Conservation (phyloP, 2,329 filamentous ascomycete species). For the Claviceps monticola region DNA sequence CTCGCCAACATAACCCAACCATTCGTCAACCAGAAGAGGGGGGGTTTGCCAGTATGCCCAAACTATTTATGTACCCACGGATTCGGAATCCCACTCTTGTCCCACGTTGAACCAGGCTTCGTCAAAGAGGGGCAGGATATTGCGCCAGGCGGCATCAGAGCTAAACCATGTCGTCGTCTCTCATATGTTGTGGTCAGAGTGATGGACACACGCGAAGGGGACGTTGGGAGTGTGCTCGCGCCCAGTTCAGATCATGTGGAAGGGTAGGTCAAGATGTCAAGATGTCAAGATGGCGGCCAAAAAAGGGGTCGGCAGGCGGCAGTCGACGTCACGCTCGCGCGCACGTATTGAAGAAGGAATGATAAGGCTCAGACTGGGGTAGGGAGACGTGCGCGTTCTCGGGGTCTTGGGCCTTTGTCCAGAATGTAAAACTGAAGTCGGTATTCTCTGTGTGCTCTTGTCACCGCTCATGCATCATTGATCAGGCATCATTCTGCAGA, state of each 20-base stretch:
- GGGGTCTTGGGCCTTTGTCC: too few relatives aligned
- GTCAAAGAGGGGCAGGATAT: not conserved
- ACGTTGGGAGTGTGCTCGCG: not conserved
- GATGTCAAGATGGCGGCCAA: not conserved
- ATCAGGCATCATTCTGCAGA: too few relatives aligned
- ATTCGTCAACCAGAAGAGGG: not conserved
- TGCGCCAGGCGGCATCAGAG: slow-evolving; percentile 1
- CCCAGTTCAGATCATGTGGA: not conserved
- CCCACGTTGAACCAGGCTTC: not conserved
- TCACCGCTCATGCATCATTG: not conserved
- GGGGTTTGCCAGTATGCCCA: not conserved
- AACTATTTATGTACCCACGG: not conserved
- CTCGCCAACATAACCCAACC: not conserved
- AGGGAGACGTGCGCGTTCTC: too few relatives aligned
- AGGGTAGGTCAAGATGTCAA: not conserved
- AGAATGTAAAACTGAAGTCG: too few relatives aligned
- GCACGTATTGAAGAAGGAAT: too few relatives aligned
- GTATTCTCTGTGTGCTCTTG: not conserved
- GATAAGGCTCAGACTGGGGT: too few relatives aligned
- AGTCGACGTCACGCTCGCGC: too few relatives aligned
- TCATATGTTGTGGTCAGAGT: not conserved
- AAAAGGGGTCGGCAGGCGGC: too few relatives aligned
- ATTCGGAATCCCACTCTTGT: not conserved
- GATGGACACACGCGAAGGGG: not conserved
- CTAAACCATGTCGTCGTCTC: slow-evolving; percentile 1